Base-by-base conservation (phyloP, 2,329 filamentous ascomycete species). In the Stromatinia cepivora region DNA sequence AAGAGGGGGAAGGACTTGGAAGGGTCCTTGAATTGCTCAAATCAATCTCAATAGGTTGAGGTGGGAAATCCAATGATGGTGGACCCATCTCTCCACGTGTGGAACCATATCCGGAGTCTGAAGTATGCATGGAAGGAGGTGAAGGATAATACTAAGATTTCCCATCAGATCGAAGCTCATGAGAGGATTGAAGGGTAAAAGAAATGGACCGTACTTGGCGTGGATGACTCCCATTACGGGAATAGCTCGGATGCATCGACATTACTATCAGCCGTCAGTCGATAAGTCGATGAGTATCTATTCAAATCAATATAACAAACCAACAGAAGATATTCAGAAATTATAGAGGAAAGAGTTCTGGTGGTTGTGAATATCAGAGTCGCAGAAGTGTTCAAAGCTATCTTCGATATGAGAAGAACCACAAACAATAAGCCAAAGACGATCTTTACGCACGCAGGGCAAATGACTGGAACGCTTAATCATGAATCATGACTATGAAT, bases 41-140 rank as follows among this genome's bases (percentile, higher is more conserved):
- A 70, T 76, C 74, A 73, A 78, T 75, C 65, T 77, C 75, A 70
- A 76, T 70, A 28, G 75, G 75, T 20, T 73, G 76, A 59, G 74
- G 76, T 57, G 73, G 73, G 45, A 70, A 75, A 62, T 77, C 73
- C 66, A 73, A 68, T n/a, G 70, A 69, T 61, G 73, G 76, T 54
- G 72, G 72, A 13, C 66, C 74, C 76, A 77, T 77, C 10, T 73
- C 76, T 62, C 73, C 75, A 52, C 61, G 61, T 31, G 73, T 48
- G 46, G 72, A 62, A 68, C 62, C 70, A 73, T 73, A 76, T 57
- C 71, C 72, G 42, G 72, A 70, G 36, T 75, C 73, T 65, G 71
- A 59, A 39, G 71, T 69, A 50, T 61, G 73, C 56, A 72, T 72
- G 36, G 74, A 71, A 71, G 72, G 64, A 70, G 71, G 69, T 69